Evolutionary conservation across 805 yeast species (phyloP).

Genomic region (Saturnispora dispora): DNA sequence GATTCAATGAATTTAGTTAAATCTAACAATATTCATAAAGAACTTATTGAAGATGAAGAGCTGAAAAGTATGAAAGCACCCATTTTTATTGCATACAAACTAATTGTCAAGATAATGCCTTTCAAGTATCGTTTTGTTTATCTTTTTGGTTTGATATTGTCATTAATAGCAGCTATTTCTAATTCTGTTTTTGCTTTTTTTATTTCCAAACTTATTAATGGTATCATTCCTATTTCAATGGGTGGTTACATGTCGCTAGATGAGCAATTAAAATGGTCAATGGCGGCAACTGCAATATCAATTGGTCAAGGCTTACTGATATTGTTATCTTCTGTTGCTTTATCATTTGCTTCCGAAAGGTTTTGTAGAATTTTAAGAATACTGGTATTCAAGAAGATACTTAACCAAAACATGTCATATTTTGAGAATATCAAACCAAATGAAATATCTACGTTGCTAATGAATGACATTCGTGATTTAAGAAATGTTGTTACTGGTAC

Average conservation of each 20-base stretch:
- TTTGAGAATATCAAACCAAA: constrained; percentile 37
- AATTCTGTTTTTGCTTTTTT: constrained; percentile 76
- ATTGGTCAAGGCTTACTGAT: constrained; percentile 49
- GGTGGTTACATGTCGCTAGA: constrained; percentile 20
- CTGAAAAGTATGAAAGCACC: constrained; percentile 5
- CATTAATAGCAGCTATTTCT: constrained; percentile 50
- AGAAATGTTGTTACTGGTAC: constrained; percentile 57
- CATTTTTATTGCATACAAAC: constrained; percentile 6
- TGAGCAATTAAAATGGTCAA: constrained; percentile 54
- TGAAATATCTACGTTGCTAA: constrained; percentile 53
- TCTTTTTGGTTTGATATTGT: constrained; percentile 44
- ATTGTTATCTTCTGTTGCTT: constrained; percentile 39
- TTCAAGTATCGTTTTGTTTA: constrained; percentile 14
- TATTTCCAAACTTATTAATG: constrained; percentile 59
- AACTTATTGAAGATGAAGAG: constrained; percentile 1
- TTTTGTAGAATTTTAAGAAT: constrained; percentile 55
- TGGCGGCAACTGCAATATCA: constrained; percentile 55
- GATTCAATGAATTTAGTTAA: not conserved
- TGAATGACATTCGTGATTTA: constrained; percentile 78
- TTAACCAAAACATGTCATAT: constrained; percentile 47
- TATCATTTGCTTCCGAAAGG: constrained; percentile 54
- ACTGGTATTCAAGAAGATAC: constrained; percentile 37
- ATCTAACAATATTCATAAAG: not conserved
- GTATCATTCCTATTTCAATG: constrained; percentile 41
- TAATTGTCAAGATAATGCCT: constrained; percentile 5